Evolutionary conservation across 2,329 filamentous ascomycete genomes (phyloP), one percentile per base, ranked within the genome.

Genomic region (Colletotrichum nymphaeae): DNA sequence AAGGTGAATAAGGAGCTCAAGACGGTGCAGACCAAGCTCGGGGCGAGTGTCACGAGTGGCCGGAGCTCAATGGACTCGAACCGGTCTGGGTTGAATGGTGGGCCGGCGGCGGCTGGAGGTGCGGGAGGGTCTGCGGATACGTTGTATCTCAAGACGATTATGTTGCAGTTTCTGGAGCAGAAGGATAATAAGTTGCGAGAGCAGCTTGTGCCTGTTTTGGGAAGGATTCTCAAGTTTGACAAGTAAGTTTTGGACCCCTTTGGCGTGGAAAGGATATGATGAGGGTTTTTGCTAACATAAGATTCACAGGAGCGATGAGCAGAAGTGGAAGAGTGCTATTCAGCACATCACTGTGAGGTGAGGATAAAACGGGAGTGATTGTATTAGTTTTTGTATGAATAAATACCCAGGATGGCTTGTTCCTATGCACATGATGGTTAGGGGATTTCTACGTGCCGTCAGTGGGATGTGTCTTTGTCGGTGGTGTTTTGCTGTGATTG

Each of bases 261-360:
- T n/a, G 7, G 26, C 26, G 26, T 32, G n/a, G 24, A 24, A 24
- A 24, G 24, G 24, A 24, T 24, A 24, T 24, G 24, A 24, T 24
- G 24, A 24, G 24, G 24, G 42, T 19, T 3, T n/a, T 49, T 19
- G 42, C 74, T 75, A 55, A 75, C 74, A 2, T 49, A 7, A 1
- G 24, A 9, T 30, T 0, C 24, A 9, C 62, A 89, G 87, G 74
- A 77, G 82, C 35, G 95, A 98, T 77, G 93, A 97, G 83, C 92
- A 97, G 83, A 96, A 94, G 83, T 97, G 95, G 94, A 90, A 93
- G 83, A 89, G 92, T 22, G 95, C 93, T 3, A 92, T 97, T 19
- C 87, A 89, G 73, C 86, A 88, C 66, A 84, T 88, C 46, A 83
- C 81, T 19, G 81, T 81, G 56, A 78, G 82, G 63, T 83, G 64